Percentiles rank a stretch among this genome's conserved stretches.
phyloP scores from a whole-genome alignment of 352 stramenopile species.

The Phytophthora pinifolia region DNA sequence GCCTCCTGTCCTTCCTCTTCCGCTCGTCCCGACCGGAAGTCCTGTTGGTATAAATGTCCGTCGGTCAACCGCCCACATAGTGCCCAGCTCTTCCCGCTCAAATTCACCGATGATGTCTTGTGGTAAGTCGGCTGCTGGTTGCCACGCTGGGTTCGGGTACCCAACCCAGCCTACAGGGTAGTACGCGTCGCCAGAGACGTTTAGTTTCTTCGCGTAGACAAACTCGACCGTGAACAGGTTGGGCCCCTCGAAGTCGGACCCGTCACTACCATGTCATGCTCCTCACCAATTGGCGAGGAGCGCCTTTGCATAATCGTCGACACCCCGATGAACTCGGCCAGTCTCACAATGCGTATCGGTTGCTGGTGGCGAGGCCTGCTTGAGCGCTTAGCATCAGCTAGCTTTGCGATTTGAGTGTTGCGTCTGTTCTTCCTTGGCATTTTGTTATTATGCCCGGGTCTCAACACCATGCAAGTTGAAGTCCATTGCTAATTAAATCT shows the following conservation, averaged over 20 bases:
- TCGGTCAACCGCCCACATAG: not conserved
- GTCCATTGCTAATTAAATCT: too few relatives aligned
- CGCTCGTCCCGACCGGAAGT: not conserved
- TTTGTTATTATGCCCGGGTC: too few relatives aligned
- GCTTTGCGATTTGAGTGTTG: not conserved
- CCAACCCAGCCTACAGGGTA: constrained; percentile 9
- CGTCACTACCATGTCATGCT: not conserved
- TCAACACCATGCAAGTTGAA: too few relatives aligned
- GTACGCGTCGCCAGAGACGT: not conserved
- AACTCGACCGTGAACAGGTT: constrained; percentile 1
- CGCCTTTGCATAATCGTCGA: not conserved
- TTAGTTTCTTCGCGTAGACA: constrained; percentile 10
- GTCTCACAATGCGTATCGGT: not conserved
- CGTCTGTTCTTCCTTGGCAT: too few relatives aligned
- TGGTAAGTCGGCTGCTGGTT: constrained; percentile 11
- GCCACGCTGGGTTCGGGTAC: constrained; percentile 1
- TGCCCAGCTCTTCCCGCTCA: constrained; percentile 2
- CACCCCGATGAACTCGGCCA: constrained; percentile 1
- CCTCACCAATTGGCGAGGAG: not conserved
- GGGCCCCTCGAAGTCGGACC: constrained; percentile 1
- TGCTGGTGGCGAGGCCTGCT: not conserved
- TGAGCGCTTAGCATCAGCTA: not conserved
- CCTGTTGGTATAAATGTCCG: not conserved
- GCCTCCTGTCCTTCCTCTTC: not conserved
- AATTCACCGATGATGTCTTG: not conserved